Evolutionary conservation across 2,329 filamentous ascomycete species (phyloP), one percentile per base, ranked within the genome.

Genomic region (Xylariales sp.): DNA sequence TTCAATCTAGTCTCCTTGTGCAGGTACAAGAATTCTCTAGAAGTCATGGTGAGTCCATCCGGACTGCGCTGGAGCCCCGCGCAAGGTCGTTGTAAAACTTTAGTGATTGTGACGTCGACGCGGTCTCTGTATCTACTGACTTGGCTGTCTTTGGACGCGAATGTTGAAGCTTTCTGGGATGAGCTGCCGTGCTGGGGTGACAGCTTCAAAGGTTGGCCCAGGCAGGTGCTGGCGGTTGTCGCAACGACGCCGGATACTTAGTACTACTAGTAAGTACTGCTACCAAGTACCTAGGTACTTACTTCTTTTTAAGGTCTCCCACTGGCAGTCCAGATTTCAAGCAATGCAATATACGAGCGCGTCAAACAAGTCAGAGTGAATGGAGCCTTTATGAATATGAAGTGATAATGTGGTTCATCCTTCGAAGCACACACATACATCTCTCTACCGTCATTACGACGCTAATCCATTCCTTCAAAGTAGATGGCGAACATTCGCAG

Each of bases 1-100:
- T 87, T 88, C 64, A 95, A 71, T 62, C 86, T 82, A 62, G 86
- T 88, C 75, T 94, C 88, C 71, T 89, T 90, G 73, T 86, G 93
- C 65, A 87, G 73, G 65, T 78, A 83, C 50, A 76, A 74, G 51
- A 77, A 73, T 57, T 76, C 74, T 58, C 70, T 64, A 55, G 72
- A 70, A 57, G 76, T 78, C 84, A 88, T 88, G 60, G 72, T 78
- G 71, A 73, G 70, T 74, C 80, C 84, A 84, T 85, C 59, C 58
- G 66, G 54, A 43, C 49, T 37, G 44, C 36, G 44, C 44, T 28
- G 31, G 32, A 29, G 32, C 40, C 32, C 40, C 44, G 44, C 44
- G 31, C 20, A 19, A 22, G 16, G 4, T 43, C 27, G 18, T 40
- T 18, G 15, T 33, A 20, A 22, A 11, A 24, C 33, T 20, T 15